Percentiles rank a stretch among this genome's conserved stretches.
Evolutionary conservation across 345 rosid genomes (phyloP).

Genomic region (Psidium guajava): DNA sequence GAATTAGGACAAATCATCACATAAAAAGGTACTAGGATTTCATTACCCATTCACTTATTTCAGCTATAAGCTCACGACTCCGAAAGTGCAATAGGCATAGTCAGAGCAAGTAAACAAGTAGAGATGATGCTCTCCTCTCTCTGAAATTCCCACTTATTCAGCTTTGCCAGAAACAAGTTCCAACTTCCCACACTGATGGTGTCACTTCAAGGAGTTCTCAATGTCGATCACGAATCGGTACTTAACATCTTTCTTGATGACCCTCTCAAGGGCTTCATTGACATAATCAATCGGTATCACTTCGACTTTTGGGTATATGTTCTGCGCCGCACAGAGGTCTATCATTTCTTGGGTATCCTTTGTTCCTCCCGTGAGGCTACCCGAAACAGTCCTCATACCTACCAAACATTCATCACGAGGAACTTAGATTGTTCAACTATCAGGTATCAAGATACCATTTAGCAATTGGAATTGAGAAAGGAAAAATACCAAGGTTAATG

Average conservation of each 20-base stretch:
- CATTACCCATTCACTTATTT: background rate
- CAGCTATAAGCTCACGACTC: background rate
- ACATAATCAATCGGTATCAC: conserved; percentile 50
- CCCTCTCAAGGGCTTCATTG: conserved; percentile 74
- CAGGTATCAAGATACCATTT: background rate
- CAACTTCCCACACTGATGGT: background rate
- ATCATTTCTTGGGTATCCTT: conserved; percentile 67
- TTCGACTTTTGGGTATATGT: conserved; percentile 66
- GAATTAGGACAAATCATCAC: background rate
- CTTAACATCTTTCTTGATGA: conserved; percentile 64
- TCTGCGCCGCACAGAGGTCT: conserved; percentile 58
- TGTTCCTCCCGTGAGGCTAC: conserved; percentile 66
- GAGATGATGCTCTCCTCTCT: background rate
- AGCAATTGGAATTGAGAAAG: background rate
- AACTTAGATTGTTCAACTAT: background rate
- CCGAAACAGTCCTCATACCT: conserved; percentile 58
- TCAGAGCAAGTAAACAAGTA: background rate
- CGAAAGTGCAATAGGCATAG: background rate
- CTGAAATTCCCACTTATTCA: background rate
- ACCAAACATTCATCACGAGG: background rate
- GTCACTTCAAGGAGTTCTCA: conserved; percentile 52
- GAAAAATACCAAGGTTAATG: conserved; percentile 32
- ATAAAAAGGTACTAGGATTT: background rate
- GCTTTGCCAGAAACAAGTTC: background rate
- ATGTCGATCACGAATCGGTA: conserved; percentile 83